Conservation (phyloP, 2,329 filamentous ascomycete genomes). For the Tolypocladium nubicola region DNA sequence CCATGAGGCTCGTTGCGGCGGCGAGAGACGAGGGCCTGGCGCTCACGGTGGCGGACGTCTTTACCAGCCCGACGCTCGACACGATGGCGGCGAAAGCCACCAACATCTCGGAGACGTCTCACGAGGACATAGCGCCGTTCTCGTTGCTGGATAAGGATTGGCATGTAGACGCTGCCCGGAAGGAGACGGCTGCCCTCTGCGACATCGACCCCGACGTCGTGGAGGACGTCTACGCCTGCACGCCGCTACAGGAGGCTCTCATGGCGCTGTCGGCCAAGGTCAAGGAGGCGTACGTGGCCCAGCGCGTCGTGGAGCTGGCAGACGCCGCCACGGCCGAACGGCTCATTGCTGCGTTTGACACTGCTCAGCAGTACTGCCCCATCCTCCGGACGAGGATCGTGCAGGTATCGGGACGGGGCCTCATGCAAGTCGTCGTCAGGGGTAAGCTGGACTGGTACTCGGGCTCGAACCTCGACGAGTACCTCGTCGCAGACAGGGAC, state of each 20-base stretch:
- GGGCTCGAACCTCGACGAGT: constrained; percentile 24
- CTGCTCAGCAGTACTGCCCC: constrained; percentile 22
- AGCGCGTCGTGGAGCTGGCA: constrained; percentile 32
- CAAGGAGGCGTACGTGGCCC: constrained; percentile 41
- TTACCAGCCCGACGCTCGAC: constrained; percentile 31
- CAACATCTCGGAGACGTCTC: constrained; percentile 10
- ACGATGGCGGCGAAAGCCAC: constrained; percentile 28
- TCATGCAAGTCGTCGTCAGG: constrained; percentile 36
- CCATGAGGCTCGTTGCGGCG: constrained; percentile 37
- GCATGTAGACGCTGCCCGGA: constrained; percentile 19
- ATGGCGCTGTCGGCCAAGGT: constrained; percentile 41
- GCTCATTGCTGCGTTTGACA: constrained; percentile 32
- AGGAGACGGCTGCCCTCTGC: constrained; percentile 30
- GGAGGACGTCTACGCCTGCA: constrained; percentile 44
- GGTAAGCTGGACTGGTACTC: constrained; percentile 24
- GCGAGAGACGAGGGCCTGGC: constrained; percentile 26
- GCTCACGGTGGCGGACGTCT: constrained; percentile 34
- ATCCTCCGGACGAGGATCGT: constrained; percentile 40
- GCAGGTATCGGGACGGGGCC: constrained; percentile 29
- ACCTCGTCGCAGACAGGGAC: constrained; percentile 28
- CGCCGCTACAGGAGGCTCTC: constrained; percentile 42
- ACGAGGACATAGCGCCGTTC: constrained; percentile 22
- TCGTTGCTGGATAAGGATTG: constrained; percentile 27
- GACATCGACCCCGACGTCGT: constrained; percentile 20
- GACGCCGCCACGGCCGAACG: constrained; percentile 22